phyloP scores from a whole-genome alignment of 176 grass and related monocot species.

The Musa troglodytarum region DNA sequence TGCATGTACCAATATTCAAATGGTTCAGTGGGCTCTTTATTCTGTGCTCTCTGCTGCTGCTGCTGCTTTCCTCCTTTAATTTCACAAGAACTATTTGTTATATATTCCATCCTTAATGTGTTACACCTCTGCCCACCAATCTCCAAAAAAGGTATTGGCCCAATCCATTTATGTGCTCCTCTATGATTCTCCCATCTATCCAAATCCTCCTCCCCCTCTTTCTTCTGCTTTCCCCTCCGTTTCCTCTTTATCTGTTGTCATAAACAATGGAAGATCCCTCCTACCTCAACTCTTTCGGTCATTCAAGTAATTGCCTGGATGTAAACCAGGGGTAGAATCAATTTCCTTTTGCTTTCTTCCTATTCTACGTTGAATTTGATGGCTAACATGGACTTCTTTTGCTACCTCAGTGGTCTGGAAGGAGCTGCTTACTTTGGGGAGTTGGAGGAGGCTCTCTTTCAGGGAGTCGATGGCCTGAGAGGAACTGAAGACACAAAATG shows the following conservation, averaged over 20 bases:
- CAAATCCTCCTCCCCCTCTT: conserved; percentile 22
- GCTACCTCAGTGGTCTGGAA: conserved; percentile 4
- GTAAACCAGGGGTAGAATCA: neutral
- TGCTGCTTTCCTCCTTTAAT: neutral
- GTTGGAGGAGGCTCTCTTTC: conserved; percentile 18
- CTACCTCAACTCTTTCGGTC: neutral
- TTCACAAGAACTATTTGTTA: conserved; percentile 3
- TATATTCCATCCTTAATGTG: conserved; percentile 8
- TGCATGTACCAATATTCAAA: neutral
- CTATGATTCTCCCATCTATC: conserved; percentile 3
- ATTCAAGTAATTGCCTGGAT: neutral
- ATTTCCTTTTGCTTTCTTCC: neutral
- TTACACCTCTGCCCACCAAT: conserved; percentile 7
- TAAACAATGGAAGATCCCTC: neutral
- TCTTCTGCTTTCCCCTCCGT: neutral
- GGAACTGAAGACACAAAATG: neutral
- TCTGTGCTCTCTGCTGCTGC: conserved; percentile 10
- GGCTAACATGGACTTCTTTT: neutral
- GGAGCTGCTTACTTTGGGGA: conserved; percentile 9
- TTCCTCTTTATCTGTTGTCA: neutral
- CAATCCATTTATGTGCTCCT: neutral
- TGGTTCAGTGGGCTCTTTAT: conserved; percentile 10
- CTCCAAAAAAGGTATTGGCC: neutral
- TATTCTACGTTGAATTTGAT: neutral
- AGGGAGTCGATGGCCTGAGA: conserved; percentile 9